Evolutionary conservation across 495 filamentous ascomycete genomes (phyloP).

Genomic region (Mytilinidion resinicola): DNA sequence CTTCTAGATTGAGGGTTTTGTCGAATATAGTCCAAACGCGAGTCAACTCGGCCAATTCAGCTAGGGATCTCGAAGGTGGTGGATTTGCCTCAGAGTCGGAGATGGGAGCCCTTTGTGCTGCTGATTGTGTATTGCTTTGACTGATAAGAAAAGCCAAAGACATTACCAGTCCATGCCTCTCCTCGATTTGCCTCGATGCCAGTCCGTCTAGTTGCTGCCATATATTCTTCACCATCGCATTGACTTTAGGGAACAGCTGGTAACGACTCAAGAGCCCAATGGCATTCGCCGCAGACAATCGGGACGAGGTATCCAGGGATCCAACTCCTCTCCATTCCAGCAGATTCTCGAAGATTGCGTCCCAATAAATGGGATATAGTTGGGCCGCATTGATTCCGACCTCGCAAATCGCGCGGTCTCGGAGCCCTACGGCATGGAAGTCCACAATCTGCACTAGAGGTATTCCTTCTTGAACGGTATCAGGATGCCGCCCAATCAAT

Average conservation of each 20-base stretch:
- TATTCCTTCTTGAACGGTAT: conserved; percentile 75
- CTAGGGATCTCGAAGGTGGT: not conserved
- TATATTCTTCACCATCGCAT: conserved; percentile 23
- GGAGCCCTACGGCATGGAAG: conserved; percentile 83
- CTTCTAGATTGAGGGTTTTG: conserved; percentile 12
- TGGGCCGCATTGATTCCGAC: conserved; percentile 62
- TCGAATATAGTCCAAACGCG: conserved; percentile 21
- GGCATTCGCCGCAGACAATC: conserved; percentile 63
- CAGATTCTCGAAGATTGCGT: conserved; percentile 59
- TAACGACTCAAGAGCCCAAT: conserved; percentile 55
- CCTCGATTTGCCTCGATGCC: conserved; percentile 28
- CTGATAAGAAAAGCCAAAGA: conserved; percentile 23
- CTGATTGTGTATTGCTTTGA: conserved; percentile 1
- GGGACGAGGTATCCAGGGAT: conserved; percentile 63
- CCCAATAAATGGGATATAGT: conserved; percentile 62
- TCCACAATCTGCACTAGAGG: conserved; percentile 80
- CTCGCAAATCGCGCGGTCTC: conserved; percentile 71
- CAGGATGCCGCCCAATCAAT: conserved; percentile 84
- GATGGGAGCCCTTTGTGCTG: not conserved
- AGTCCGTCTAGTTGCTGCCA: conserved; percentile 7
- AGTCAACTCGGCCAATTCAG: conserved; percentile 5
- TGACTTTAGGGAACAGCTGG: not conserved
- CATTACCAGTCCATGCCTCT: conserved; percentile 32
- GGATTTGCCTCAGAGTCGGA: not conserved
- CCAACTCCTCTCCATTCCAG: conserved; percentile 85